Evolutionary conservation across 2,329 filamentous ascomycete species (phyloP).

Genomic region (Bipolaris zeicola): DNA sequence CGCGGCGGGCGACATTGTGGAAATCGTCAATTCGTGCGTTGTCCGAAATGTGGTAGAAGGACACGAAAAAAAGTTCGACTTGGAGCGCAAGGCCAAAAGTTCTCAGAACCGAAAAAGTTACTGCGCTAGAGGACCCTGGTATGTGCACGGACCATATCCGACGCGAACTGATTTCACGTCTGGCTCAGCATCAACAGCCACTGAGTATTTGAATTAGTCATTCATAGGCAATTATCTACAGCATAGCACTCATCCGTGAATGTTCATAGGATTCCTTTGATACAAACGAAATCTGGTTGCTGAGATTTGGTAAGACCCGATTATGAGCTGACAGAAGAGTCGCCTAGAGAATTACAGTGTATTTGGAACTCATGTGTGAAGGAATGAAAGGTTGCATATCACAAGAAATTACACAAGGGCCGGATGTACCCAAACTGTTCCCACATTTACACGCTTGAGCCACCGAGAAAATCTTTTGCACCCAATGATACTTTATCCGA

Average conservation of each 20-base stretch:
- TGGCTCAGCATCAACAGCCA: not conserved
- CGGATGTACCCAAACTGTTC: conserved; percentile 4
- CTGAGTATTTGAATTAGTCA: not conserved
- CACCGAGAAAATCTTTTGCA: conserved; percentile 13
- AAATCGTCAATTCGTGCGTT: conserved; percentile 4
- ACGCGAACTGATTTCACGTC: not conserved
- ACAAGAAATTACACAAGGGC: conserved; percentile 9
- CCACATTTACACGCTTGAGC: conserved; percentile 9
- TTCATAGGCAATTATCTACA: not conserved
- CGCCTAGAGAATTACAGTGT: not conserved
- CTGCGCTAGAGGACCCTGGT: conserved; percentile 14
- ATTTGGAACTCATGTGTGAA: not conserved
- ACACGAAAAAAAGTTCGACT: conserved; percentile 12
- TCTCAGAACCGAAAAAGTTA: conserved; percentile 13
- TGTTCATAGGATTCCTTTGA: not conserved
- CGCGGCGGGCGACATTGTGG: conserved; percentile 47
- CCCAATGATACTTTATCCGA: conserved; percentile 10
- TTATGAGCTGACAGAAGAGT: not conserved
- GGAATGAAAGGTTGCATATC: conserved; percentile 2
- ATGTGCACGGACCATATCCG: not conserved
- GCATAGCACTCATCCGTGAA: not conserved
- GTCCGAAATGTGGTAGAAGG: not conserved
- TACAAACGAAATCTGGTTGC: not conserved
- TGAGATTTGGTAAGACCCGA: not conserved
- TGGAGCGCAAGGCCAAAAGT: conserved; percentile 13